Base-by-base conservation (phyloP, 805 yeast genomes). In the Wickerhamiella allomyrinae region DNA sequence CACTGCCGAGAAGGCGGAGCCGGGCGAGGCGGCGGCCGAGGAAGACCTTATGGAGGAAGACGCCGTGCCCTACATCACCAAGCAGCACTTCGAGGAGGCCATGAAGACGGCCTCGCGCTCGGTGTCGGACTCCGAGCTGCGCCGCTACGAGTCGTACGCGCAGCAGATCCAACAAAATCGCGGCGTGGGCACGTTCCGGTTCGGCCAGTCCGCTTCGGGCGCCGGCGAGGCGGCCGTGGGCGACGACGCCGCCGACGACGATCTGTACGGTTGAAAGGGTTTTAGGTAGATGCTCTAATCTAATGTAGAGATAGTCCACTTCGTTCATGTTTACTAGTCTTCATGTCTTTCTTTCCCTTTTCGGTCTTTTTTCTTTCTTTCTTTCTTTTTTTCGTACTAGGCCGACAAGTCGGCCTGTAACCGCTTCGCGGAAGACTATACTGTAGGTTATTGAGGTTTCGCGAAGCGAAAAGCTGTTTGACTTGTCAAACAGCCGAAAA, bases 91-190 rank as follows among this genome's bases (percentile, higher is more conserved):
- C 56, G 95, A 91, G 66, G 97, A 91, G 70, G 99, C 99, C 37
- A 91, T 91, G 99, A 87, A 89, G 77, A 86, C 97, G 1, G 99
- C 98, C 41, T 81, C 86, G 66, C 82, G 97, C 57, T 87, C 96
- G 43, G 99, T 91, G 39, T 79, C 93, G 33, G 97, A 93, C 58
- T 83, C 95, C 29, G 98, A 91, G 66, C 73, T 91, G 58, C 91
- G 99, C 67, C 87, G 98, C 67, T 91, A 91, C 63, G 98, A 91
- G 69, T 93, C 97, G 7, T 91, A 89, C 58, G 94, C 95, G 40
- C 95, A 89, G 66, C 95, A 89, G 67, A 71, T 91, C 63, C 93
- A 80, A 63, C 84, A 94, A 44, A 82, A 95, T 1, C 84, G 98
- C 68, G 97, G 98, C 39, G 94, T 83, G 60, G 73, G 89, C 50